A percentile compares a stretch with the other conserved stretches of the same genome.
These are phyloP conservation scores for Phlebiopsis flavidoalba DNA, from an alignment of 768 basidiomycete species.

Conservation along the genomic window DNA sequence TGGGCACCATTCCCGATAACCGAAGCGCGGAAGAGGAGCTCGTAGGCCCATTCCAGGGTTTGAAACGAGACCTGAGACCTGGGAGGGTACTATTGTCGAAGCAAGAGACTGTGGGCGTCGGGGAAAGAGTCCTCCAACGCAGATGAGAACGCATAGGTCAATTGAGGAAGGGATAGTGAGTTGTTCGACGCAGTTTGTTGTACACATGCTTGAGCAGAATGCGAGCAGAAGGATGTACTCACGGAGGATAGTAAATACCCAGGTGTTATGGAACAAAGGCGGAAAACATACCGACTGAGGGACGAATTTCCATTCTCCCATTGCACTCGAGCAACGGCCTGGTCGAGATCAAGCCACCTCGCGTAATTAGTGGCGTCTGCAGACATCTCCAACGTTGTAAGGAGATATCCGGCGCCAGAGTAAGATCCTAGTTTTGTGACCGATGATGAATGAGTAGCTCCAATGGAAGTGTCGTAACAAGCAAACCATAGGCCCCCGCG, in stretches of 20 bases:
- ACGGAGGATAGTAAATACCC: not conserved
- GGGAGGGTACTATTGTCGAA: slow-evolving; percentile 48
- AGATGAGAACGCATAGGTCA: slow-evolving; percentile 45
- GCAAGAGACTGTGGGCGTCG: slow-evolving; percentile 58
- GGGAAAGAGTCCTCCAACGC: slow-evolving; percentile 39
- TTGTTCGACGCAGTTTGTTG: slow-evolving; percentile 43
- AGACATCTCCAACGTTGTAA: slow-evolving; percentile 40
- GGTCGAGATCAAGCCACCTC: slow-evolving; percentile 69
- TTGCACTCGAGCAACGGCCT: slow-evolving; percentile 47
- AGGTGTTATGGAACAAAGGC: not conserved
- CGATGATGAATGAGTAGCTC: not conserved
- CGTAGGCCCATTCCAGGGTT: slow-evolving; percentile 67
- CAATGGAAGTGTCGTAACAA: not conserved
- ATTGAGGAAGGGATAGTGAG: slow-evolving; percentile 29
- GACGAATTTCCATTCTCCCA: slow-evolving; percentile 51
- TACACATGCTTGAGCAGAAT: slow-evolving; percentile 56
- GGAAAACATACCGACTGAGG: slow-evolving; percentile 42
- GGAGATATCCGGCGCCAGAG: slow-evolving; percentile 56
- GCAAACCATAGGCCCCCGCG: slow-evolving; percentile 57
- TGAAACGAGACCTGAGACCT: slow-evolving; percentile 43
- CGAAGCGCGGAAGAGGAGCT: slow-evolving; percentile 50
- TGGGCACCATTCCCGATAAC: slow-evolving; percentile 20
- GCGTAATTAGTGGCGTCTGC: slow-evolving; percentile 36
- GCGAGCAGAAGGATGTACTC: slow-evolving; percentile 63
- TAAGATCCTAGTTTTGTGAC: slow-evolving; percentile 66